Percentiles rank a stretch among this genome's conserved stretches.
Evolutionary conservation across 2,329 filamentous ascomycete genomes (phyloP).

Genomic region (Colletotrichum lentis): DNA sequence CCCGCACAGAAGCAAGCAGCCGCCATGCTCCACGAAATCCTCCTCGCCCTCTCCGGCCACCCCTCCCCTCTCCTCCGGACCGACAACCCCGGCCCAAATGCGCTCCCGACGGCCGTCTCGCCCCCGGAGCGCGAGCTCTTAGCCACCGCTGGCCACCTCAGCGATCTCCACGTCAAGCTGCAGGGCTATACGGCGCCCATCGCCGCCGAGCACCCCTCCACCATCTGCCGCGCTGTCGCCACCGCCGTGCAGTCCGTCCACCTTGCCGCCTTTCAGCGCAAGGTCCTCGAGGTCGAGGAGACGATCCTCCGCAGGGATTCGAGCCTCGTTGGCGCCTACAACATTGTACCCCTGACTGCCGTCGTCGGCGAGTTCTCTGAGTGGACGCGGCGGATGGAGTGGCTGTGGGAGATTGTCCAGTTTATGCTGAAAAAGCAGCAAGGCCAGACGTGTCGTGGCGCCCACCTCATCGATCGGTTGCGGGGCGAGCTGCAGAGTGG

Average conservation of each 20-base stretch:
- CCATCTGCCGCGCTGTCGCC: slow-evolving; percentile 87
- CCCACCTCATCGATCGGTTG: slow-evolving; percentile 78
- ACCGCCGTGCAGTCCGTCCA: slow-evolving; percentile 78
- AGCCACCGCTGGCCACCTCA: slow-evolving; percentile 77
- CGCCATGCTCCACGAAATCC: slow-evolving; percentile 95
- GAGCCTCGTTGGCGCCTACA: slow-evolving; percentile 84
- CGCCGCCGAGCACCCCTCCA: slow-evolving; percentile 75
- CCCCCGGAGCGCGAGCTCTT: slow-evolving; percentile 86
- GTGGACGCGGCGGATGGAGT: slow-evolving; percentile 85
- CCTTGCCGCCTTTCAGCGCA: slow-evolving; percentile 80
- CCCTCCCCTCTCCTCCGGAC: slow-evolving; percentile 83
- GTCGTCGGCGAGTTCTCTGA: slow-evolving; percentile 85
- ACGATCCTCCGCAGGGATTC: slow-evolving; percentile 80
- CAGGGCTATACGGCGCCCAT: slow-evolving; percentile 73
- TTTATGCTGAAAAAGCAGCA: slow-evolving; percentile 66
- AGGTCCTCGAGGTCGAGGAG: slow-evolving; percentile 84
- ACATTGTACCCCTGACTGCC: slow-evolving; percentile 89
- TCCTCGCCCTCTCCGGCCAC: slow-evolving; percentile 94
- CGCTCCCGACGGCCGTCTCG: slow-evolving; percentile 62
- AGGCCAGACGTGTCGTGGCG: slow-evolving; percentile 65
- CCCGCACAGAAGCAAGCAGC: slow-evolving; percentile 31
- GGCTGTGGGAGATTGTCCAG: slow-evolving; percentile 78
- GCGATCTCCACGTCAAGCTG: slow-evolving; percentile 78
- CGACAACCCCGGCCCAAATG: slow-evolving; percentile 55
- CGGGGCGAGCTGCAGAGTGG: slow-evolving; percentile 83